Evolutionary conservation across 495 filamentous ascomycete species (phyloP).

Genomic region (Hypoxylon intermedium): DNA sequence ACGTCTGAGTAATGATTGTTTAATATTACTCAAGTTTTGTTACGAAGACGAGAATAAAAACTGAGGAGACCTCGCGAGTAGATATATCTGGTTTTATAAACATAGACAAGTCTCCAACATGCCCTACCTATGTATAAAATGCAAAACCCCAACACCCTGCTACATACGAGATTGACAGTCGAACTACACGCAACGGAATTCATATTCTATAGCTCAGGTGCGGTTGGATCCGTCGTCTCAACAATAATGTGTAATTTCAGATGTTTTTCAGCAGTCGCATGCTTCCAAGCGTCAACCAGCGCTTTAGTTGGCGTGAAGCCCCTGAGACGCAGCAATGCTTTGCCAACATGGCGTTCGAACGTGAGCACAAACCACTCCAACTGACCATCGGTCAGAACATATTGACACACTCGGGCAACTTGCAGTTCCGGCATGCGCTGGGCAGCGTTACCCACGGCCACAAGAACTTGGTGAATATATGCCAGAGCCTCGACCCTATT

Average conservation of each 20-base stretch:
- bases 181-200: background rate
- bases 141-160: background rate
- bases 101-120: too few relatives aligned
- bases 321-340: constrained; percentile 3
- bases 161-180: background rate
- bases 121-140: too few relatives aligned
- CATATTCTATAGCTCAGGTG: constrained; percentile 11
- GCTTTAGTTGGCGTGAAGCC: constrained; percentile 21
- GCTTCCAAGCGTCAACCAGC: constrained; percentile 19
- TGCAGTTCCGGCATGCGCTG: constrained; percentile 23
- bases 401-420: constrained; percentile 31
- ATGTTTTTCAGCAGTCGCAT: background rate
- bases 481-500: constrained; percentile 21
- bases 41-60: too few relatives aligned
- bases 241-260: constrained; percentile 7
- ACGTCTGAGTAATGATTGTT: too few relatives aligned
- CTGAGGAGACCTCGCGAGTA: too few relatives aligned
- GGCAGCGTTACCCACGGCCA: constrained; percentile 20
- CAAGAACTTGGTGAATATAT: constrained; percentile 16
- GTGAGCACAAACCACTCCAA: constrained; percentile 35
- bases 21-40: too few relatives aligned
- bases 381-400: constrained; percentile 27
- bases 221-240: constrained; percentile 10
- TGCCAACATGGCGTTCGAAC: constrained; percentile 15
- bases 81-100: too few relatives aligned